phyloP scores from a whole-genome alignment of 1,139 yeast genomes.

The Maudiozyma humilis region DNA sequence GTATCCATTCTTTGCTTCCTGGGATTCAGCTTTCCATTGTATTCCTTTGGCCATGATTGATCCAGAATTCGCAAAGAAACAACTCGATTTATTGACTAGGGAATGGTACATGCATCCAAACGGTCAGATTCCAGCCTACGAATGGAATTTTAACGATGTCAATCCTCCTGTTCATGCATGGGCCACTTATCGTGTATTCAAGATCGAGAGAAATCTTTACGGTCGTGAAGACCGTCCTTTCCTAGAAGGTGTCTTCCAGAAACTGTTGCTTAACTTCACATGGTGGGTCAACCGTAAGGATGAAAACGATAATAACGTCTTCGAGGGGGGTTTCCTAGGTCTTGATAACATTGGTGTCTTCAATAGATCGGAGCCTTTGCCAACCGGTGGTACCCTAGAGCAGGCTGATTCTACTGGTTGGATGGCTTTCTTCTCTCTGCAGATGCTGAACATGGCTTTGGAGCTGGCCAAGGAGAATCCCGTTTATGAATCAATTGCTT shows the following conservation, averaged over 20 bases:
- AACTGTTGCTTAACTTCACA: constrained; percentile 78
- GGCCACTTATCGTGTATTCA: constrained; percentile 87
- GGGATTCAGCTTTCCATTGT: constrained; percentile 97
- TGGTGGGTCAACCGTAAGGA: constrained; percentile 99
- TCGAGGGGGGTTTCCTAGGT: constrained; percentile 93
- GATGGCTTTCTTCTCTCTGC: constrained; percentile 93
- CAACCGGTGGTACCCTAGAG: constrained; percentile 85
- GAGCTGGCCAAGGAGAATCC: constrained; percentile 82
- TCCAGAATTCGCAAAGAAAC: constrained; percentile 88
- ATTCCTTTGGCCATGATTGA: constrained; percentile 92
- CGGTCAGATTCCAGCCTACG: constrained; percentile 97
- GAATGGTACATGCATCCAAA: constrained; percentile 99
- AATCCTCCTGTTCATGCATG: constrained; percentile 98
- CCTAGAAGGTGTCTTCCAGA: constrained; percentile 86
- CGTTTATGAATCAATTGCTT: constrained; percentile 90
- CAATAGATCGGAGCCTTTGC: constrained; percentile 89
- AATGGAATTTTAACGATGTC: constrained; percentile 93
- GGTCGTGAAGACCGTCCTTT: constrained; percentile 77
- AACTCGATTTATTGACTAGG: constrained; percentile 76
- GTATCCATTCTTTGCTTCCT: constrained; percentile 93
- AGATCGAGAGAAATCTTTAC: constrained; percentile 81
- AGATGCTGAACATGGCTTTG: constrained; percentile 88
- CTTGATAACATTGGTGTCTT: constrained; percentile 90
- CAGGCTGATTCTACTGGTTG: constrained; percentile 98
- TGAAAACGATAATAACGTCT: constrained; percentile 77